Conservation (phyloP, 148 eudicot species). For the Camellia sinensis region DNA sequence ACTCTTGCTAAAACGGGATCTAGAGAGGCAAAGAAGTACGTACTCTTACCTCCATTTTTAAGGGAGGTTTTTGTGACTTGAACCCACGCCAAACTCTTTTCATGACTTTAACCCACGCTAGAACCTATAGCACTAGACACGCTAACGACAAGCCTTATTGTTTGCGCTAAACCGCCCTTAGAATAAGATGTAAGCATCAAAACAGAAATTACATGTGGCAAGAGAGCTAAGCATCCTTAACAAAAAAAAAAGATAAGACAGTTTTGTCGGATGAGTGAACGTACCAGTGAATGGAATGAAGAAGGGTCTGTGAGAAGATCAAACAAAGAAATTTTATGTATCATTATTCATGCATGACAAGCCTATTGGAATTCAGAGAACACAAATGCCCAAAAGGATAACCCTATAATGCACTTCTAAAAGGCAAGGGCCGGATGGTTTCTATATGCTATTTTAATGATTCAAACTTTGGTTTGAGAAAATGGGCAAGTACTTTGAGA, state of each 20-base stretch:
- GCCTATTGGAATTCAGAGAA: not conserved
- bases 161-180: no score
- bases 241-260: not conserved
- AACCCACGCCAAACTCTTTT: no score
- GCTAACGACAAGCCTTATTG: no score
- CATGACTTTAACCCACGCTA: no score
- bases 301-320: not conserved
- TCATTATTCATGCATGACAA: not conserved
- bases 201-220: not conserved
- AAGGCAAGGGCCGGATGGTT: conserved; percentile 6
- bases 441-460: not conserved
- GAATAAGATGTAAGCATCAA: not conserved
- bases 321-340: not conserved
- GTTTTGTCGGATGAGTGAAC: not conserved
- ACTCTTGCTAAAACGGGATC: no score
- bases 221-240: not conserved
- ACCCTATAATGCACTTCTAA: not conserved
- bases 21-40: no score
- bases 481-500: not conserved
- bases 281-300: not conserved
- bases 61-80: no score
- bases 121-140: no score
- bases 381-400: not conserved
- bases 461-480: not conserved
- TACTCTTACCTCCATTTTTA: no score